Base-by-base conservation (phyloP, 257 asterid genomes). In the Solanum sparsipilum region DNA sequence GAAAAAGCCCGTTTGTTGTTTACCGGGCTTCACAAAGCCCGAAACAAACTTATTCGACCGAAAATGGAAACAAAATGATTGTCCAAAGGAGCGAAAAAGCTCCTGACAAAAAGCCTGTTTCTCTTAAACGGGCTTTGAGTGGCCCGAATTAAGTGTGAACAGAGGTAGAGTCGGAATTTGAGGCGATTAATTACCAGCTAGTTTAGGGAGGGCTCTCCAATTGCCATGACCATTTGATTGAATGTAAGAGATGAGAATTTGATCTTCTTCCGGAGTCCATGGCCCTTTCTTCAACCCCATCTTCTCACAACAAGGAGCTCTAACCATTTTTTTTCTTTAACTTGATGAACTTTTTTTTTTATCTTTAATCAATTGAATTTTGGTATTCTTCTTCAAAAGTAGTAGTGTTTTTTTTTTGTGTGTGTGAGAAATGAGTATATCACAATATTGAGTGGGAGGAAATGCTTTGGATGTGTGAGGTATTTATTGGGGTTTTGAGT, bases 261-360 rank as follows among this genome's bases (percentile, higher is more conserved):
- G 89, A 73, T 95, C 99, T 92, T 96, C 99, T 86, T 96, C 97
- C 0, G 89, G 76, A 18, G 92, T 90, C 98, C 99, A 96, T 86
- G 98, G 96, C 87, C 99, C 99, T 91, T 91, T 95, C 91, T 95
- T 96, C 85, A 96, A 68, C 85, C 98, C 99, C 93, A 91, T 89
- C 88, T 93, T 92, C 58, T 93, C 96, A 93, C 98, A 96, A 90
- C 98, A 96, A 65, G 98, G 97, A 91, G 96, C 98, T 90, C 98
- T 94, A 89, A 89, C 98, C 99, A 96, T 96, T 89, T 88, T 87
- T 6, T 7, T 52, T 16, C 23, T 7, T 56, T 1, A 56, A 56
- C 1, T 56, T 20, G 11, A 56, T 56, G 25, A 56, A 3, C 2
- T 20, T 56, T 56, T 44, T 29, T 52, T 4, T 52, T 52, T 6